Percentiles rank a stretch among this genome's conserved stretches.
phyloP scores from a whole-genome alignment of 495 filamentous ascomycete species.

The Symbiotaphrina buchneri region DNA sequence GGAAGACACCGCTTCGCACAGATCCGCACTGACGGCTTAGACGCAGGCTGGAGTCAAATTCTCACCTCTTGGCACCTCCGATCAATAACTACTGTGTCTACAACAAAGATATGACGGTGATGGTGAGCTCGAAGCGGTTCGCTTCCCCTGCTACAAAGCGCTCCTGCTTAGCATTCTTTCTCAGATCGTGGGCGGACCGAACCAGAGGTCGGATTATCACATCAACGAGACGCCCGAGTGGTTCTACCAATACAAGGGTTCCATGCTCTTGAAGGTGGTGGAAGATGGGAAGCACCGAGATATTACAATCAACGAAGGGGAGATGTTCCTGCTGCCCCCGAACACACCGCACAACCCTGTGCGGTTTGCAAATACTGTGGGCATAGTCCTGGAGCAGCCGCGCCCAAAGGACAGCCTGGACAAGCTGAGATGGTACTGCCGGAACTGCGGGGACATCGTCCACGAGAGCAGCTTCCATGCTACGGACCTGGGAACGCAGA shows the following conservation, averaged over 20 bases:
- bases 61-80: constrained; percentile 80
- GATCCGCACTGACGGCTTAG: too few relatives aligned
- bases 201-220: constrained; percentile 93
- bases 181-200: constrained; percentile 88
- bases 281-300: constrained; percentile 43
- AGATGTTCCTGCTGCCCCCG: constrained; percentile 75
- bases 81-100: constrained; percentile 97
- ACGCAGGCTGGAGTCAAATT: constrained; percentile 71
- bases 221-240: constrained; percentile 93
- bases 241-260: constrained; percentile 90
- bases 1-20: too few relatives aligned
- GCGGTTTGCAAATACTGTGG: constrained; percentile 45
- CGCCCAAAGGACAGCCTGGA: constrained; percentile 49
- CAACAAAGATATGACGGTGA: constrained; percentile 56
- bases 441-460: constrained; percentile 45
- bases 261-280: constrained; percentile 86
- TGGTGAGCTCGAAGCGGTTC: constrained; percentile 21
- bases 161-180: too few relatives aligned
- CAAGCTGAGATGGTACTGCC: constrained; percentile 80
- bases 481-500: constrained; percentile 86
- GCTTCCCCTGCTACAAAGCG: too few relatives aligned
- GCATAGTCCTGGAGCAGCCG: constrained; percentile 76
- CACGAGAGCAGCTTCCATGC: constrained; percentile 77
- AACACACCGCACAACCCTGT: constrained; percentile 76
- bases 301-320: constrained; percentile 75